A percentile compares a stretch with the other conserved stretches of the same genome.
Evolutionary conservation across 345 rosid genomes (phyloP).

Genomic region (Hypericum androsaemum): DNA sequence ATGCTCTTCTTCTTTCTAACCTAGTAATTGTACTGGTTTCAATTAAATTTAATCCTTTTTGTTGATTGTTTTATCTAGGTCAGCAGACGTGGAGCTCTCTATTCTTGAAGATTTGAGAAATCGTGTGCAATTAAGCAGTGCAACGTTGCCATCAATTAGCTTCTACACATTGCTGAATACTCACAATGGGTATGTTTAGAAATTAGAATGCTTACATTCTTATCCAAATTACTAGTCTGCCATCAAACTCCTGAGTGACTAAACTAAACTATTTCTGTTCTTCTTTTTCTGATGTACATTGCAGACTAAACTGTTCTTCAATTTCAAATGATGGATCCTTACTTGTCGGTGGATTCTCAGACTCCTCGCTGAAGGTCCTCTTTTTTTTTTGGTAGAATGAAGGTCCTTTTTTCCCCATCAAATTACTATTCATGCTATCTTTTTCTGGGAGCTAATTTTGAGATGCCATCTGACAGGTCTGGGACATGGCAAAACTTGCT

Average conservation of each 20-base stretch:
- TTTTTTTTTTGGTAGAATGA: not conserved
- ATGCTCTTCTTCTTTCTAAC: not conserved
- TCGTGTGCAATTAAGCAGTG: constrained; percentile 81
- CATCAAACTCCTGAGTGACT: too few relatives aligned
- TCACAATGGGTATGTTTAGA: constrained; percentile 59
- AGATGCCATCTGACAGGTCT: constrained; percentile 44
- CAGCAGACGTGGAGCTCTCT: constrained; percentile 81
- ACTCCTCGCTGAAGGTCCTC: constrained; percentile 80
- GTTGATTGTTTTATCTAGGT: constrained; percentile 32
- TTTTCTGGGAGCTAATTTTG: constrained; percentile 16
- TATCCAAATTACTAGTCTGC: too few relatives aligned
- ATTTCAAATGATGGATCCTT: constrained; percentile 96
- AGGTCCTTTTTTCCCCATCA: not conserved
- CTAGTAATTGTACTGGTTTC: too few relatives aligned
- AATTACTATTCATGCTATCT: too few relatives aligned
- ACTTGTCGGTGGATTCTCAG: constrained; percentile 95
- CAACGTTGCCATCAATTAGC: constrained; percentile 82
- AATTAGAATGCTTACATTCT: constrained; percentile 2
- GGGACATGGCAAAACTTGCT: constrained; percentile 98
- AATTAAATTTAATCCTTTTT: not conserved
- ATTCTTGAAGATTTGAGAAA: constrained; percentile 91
- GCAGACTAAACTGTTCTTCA: constrained; percentile 78
- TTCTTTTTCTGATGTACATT: constrained; percentile 5
- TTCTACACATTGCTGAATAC: constrained; percentile 87
- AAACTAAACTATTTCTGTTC: constrained; percentile 1